Conservation (phyloP, 257 asterid genomes). For the Lithospermum erythrorhizon region DNA sequence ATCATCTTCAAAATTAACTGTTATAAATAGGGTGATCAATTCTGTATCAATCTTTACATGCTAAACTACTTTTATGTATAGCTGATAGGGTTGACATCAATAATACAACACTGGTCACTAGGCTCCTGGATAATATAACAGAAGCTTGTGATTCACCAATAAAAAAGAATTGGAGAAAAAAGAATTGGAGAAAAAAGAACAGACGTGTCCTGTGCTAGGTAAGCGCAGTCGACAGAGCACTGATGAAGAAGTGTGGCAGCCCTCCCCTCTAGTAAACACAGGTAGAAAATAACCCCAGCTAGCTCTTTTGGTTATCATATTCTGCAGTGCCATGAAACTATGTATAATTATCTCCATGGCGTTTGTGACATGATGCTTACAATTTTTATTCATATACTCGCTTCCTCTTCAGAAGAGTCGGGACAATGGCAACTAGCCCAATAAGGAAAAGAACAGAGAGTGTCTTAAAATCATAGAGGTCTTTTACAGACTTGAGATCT, state of each 20-base stretch:
- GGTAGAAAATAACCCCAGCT: not conserved
- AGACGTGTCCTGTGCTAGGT: not conserved
- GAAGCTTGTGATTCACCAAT: not conserved
- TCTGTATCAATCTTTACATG: not conserved
- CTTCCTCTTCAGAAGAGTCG: slow-evolving; percentile 76
- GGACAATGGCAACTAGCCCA: slow-evolving; percentile 53
- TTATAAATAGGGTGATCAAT: too few species aligned
- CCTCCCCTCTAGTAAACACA: not conserved
- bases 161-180: not conserved
- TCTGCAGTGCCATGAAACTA: not conserved
- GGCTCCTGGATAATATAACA: not conserved
- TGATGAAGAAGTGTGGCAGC: slow-evolving; percentile 7
- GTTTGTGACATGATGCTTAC: not conserved
- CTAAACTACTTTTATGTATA: not conserved
- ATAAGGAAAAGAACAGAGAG: slow-evolving; percentile 71
- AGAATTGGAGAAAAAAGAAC: not conserved
- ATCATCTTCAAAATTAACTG: too few species aligned
- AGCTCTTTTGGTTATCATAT: not conserved
- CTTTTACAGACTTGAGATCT: slow-evolving; percentile 70
- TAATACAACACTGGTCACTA: not conserved
- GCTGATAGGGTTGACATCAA: not conserved
- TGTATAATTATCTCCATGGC: not conserved
- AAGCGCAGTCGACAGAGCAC: not conserved
- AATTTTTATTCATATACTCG: slow-evolving; percentile 48
- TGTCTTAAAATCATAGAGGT: slow-evolving; percentile 75